Evolutionary conservation across 805 yeast genomes (phyloP).

Genomic region (Lipomyces yamadae): DNA sequence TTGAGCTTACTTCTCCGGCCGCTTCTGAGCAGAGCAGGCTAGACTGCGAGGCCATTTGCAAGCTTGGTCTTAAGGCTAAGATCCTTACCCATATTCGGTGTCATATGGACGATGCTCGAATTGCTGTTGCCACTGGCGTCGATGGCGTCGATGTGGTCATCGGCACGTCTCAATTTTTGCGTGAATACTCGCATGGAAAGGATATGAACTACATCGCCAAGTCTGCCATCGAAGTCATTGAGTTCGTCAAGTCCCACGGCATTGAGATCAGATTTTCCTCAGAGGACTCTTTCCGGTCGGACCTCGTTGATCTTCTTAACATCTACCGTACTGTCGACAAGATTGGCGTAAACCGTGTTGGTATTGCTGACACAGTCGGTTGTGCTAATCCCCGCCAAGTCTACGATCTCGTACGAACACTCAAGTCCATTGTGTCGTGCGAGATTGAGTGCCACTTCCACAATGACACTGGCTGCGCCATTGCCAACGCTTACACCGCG

Average conservation of each 20-base stretch:
- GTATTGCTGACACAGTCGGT: constrained; percentile 99
- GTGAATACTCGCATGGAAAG: constrained; percentile 96
- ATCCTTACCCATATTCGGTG: constrained; percentile 96
- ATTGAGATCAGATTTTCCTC: constrained; percentile 96
- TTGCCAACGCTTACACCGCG: constrained; percentile 98
- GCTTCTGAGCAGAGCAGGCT: constrained; percentile 91
- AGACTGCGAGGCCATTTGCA: constrained; percentile 98
- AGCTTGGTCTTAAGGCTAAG: constrained; percentile 93
- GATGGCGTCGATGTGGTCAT: constrained; percentile 99
- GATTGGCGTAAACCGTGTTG: constrained; percentile 97
- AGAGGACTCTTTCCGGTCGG: constrained; percentile 97
- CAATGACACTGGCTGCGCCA: constrained; percentile 98
- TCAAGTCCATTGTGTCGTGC: constrained; percentile 90
- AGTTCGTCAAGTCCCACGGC: constrained; percentile 94
- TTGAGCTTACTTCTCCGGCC: constrained; percentile 96
- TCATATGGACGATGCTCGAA: constrained; percentile 98
- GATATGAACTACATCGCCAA: constrained; percentile 98
- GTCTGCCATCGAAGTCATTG: constrained; percentile 94
- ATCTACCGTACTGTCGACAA: constrained; percentile 95
- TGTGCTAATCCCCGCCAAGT: constrained; percentile 99
- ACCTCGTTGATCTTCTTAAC: constrained; percentile 90
- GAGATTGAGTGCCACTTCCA: constrained; percentile 99
- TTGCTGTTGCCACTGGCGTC: constrained; percentile 97
- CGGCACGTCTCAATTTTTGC: constrained; percentile 93
- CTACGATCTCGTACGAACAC: constrained; percentile 91